A percentile compares a stretch with the other conserved stretches of the same genome.
Evolutionary conservation across 257 asterid genomes (phyloP).

Genomic region (Gynochthodes officinalis): DNA sequence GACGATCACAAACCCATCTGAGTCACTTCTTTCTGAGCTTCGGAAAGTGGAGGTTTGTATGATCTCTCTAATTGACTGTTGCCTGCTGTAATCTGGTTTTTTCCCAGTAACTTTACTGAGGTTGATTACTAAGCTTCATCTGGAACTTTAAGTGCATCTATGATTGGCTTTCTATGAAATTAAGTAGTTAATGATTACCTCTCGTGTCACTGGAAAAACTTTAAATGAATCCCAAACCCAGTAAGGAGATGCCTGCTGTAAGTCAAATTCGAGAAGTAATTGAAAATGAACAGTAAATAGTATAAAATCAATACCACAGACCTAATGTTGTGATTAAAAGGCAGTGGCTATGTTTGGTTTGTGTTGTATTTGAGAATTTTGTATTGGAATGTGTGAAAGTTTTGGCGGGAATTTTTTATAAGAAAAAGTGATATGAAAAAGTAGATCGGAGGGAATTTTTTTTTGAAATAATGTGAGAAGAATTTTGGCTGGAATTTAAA

Average conservation of each 20-base stretch:
- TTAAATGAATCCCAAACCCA: background rate
- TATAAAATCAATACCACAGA: too few species aligned
- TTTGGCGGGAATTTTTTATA: too few species aligned
- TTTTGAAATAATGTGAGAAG: too few species aligned
- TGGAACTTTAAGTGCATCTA: background rate
- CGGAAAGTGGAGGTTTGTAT: conserved; percentile 86
- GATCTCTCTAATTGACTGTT: conserved; percentile 11
- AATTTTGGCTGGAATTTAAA: too few species aligned
- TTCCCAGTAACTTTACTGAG: background rate
- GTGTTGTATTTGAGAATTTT: too few species aligned
- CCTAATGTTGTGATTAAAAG: background rate
- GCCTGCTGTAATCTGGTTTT: conserved; percentile 2
- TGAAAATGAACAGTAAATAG: background rate
- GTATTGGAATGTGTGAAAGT: too few species aligned
- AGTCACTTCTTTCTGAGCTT: conserved; percentile 90
- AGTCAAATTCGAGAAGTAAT: background rate
- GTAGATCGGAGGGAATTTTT: too few species aligned
- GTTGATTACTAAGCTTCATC: background rate
- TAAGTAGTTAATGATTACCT: background rate
- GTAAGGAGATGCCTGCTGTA: background rate
- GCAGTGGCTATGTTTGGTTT: too few species aligned
- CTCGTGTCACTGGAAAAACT: background rate
- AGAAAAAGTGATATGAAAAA: too few species aligned
- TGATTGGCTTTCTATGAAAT: background rate
- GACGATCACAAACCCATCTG: conserved; percentile 93